Conservation (phyloP, 768 basidiomycete species). For the Amanita phalloides region DNA sequence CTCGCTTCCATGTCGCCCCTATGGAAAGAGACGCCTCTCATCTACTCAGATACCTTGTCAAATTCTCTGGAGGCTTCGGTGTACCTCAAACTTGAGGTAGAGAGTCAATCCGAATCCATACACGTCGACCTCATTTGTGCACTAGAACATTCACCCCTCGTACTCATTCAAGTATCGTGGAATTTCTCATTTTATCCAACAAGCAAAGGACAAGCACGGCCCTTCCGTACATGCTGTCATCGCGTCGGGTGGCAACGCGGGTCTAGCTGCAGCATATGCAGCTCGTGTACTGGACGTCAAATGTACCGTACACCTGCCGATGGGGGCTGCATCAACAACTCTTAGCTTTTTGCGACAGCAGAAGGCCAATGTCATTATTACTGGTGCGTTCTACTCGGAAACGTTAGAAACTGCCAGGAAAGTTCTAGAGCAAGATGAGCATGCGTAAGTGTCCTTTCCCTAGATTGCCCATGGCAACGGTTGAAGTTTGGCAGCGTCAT, state of each 20-base stretch:
- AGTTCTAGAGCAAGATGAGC: constrained; percentile 28
- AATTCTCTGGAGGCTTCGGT: constrained; percentile 36
- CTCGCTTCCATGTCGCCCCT: constrained; percentile 10
- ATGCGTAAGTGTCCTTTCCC: constrained; percentile 35
- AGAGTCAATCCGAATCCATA: not conserved
- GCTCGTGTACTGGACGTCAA: constrained; percentile 40
- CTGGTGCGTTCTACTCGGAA: constrained; percentile 47
- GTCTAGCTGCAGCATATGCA: constrained; percentile 57
- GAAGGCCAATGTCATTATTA: constrained; percentile 47
- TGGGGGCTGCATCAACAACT: constrained; percentile 36
- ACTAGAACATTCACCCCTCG: constrained; percentile 58
- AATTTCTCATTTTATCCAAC: constrained; percentile 49
- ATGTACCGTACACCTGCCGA: constrained; percentile 63
- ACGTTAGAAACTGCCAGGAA: constrained; percentile 41
- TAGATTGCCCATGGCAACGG: not conserved
- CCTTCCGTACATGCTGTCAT: constrained; percentile 48
- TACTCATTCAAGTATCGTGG: constrained; percentile 75
- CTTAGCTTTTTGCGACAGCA: constrained; percentile 39
- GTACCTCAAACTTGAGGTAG: constrained; percentile 67
- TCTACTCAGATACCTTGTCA: constrained; percentile 52
- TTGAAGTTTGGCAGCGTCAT: constrained; percentile 33
- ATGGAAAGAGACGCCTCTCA: constrained; percentile 57
- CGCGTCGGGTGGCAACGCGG: constrained; percentile 79
- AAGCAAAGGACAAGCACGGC: constrained; percentile 39
- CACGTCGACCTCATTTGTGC: not conserved